Conservation (phyloP, 2,329 filamentous ascomycete genomes). For the Beauveria medogensis region DNA sequence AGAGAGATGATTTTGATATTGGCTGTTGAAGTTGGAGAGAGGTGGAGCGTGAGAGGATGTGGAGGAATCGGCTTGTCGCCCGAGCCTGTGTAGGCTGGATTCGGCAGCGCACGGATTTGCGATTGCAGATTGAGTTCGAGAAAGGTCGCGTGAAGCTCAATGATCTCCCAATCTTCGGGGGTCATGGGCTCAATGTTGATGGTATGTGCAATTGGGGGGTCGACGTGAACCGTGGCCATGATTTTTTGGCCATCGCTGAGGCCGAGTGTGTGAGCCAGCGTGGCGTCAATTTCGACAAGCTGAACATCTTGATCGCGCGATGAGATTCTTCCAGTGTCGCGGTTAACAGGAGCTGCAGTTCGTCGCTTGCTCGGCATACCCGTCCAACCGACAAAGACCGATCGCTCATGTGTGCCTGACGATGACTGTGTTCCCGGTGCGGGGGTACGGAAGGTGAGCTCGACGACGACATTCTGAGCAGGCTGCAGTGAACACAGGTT, state of each 20-base stretch:
- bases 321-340: conserved; percentile 56
- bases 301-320: conserved; percentile 66
- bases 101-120: conserved; percentile 88
- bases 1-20: conserved; percentile 81
- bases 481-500: conserved; percentile 45
- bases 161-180: conserved; percentile 96
- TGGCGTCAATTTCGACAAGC: conserved; percentile 79
- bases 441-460: conserved; percentile 63
- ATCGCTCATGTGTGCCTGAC: conserved; percentile 47
- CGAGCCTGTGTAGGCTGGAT: conserved; percentile 57
- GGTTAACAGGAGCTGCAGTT: conserved; percentile 61
- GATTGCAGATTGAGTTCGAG: conserved; percentile 87
- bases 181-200: conserved; percentile 96
- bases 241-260: conserved; percentile 77
- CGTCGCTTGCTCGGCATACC: conserved; percentile 92
- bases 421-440: conserved; percentile 38
- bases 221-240: conserved; percentile 64
- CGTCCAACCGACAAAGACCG: conserved; percentile 89
- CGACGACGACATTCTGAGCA: conserved; percentile 92
- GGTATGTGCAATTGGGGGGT: conserved; percentile 85
- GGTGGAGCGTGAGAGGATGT: conserved; percentile 82
- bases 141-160: conserved; percentile 93
- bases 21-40: conserved; percentile 91
- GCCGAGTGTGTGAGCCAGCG: conserved; percentile 68
- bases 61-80: conserved; percentile 44